These are phyloP conservation scores for Zygosaccharomyces siamensis DNA, from an alignment of 805 yeast species.

Conservation along the genomic window DNA sequence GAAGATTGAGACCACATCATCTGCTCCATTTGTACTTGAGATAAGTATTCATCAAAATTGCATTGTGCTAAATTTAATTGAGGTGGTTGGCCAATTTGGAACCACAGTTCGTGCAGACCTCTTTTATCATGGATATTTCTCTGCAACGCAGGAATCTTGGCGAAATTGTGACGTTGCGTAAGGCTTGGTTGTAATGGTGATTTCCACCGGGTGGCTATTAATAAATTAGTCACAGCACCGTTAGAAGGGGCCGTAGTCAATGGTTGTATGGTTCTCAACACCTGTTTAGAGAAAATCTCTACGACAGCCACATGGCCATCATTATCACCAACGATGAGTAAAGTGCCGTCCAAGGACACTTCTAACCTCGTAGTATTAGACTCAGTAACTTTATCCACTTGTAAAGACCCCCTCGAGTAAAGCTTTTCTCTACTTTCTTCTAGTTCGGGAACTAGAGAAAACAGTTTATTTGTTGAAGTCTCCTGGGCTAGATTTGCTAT, in stretches of 20 bases:
- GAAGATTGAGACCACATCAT: slow-evolving; percentile 41
- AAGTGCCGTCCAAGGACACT: slow-evolving; percentile 71
- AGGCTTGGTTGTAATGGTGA: slow-evolving; percentile 1
- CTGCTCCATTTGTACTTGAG: slow-evolving; percentile 47
- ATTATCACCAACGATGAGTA: slow-evolving; percentile 66
- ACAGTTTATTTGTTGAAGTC: slow-evolving; percentile 36
- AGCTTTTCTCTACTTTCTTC: slow-evolving; percentile 14
- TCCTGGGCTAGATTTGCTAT: slow-evolving; percentile 46
- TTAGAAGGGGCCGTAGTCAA: slow-evolving; percentile 24
- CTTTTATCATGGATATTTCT: slow-evolving; percentile 48
- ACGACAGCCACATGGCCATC: slow-evolving; percentile 62
- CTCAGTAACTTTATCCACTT: slow-evolving; percentile 23
- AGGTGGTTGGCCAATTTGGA: slow-evolving; percentile 28
- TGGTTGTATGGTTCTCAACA: slow-evolving; percentile 47
- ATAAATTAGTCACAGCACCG: slow-evolving; percentile 29
- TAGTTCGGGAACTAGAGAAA: slow-evolving; percentile 41
- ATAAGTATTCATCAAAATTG: slow-evolving; percentile 48
- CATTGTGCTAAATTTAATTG: slow-evolving; percentile 14
- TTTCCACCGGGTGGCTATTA: slow-evolving; percentile 12
- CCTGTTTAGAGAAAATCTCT: slow-evolving; percentile 69
- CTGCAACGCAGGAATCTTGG: slow-evolving; percentile 58
- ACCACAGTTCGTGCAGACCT: slow-evolving; percentile 41
- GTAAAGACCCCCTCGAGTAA: slow-evolving; percentile 26
- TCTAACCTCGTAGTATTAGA: slow-evolving; percentile 48
- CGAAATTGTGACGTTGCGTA: slow-evolving; percentile 8